Evolutionary conservation across 2,329 filamentous ascomycete genomes (phyloP), one percentile per base, ranked within the genome.

Genomic region (Stagonosporopsis tanaceti): DNA sequence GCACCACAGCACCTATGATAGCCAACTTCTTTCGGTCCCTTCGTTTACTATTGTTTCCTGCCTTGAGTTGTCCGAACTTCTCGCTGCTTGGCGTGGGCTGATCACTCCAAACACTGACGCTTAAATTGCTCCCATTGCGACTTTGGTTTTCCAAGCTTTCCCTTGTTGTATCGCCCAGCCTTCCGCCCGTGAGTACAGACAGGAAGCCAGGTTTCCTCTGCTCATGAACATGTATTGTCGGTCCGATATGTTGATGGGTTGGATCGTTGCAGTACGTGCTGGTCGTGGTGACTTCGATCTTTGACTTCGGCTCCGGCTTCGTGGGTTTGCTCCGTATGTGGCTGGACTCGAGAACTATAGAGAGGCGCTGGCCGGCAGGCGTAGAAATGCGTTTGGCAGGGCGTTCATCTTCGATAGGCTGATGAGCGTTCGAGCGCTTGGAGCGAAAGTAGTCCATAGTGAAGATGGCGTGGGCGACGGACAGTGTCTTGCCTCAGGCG

Each of bases 351-450:
- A 79, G 70, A 42, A 80, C 77, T 6, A 75, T 66, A 25, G 77
- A 78, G 5, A 80, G 71, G 25, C 78, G 75, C 47, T 76, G 70
- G 30, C 77, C 78, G 24, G 77, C 77, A 46, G 76, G 75, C 27
- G 77, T 78, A 3, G 76, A 77, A 47, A 80, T 79, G 39, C 76
- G 75, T 64, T 78, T 78, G 15, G 76, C 67, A 22, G 73, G 71
- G 6, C 72, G 72, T 46, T 72, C 64, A 40, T 66, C 66, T 38
- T 62, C 57, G 51, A 64, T 54, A 24, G 65, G 53, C 25, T 70
- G 63, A 52, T 74, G 67, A 46, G 66, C 51, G 20, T 50, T 65
- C 12, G 67, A 59, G 25, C 64, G 64, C 40, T 65, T 69, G 14
- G 61, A 50, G 25, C 64, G 63, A 55, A 71, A 69, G 57, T 70